Evolutionary conservation across 768 basidiomycete genomes (phyloP), one percentile per base, ranked within the genome.

Genomic region (Tulasnella sp.): DNA sequence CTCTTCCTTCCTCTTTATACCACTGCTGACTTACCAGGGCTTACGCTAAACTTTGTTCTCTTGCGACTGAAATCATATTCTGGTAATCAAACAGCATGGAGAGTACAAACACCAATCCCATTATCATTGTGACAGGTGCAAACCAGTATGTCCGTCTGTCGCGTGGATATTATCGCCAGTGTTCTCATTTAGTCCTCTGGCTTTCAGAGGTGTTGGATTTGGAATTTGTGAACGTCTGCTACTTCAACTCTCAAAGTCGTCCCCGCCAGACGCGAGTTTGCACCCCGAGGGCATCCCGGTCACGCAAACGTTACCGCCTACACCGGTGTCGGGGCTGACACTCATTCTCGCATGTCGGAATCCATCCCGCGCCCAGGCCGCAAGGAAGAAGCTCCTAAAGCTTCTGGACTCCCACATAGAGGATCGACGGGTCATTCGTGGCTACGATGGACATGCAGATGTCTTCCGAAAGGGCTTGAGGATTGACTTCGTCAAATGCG

Each of bases 311-410:
- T 54, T 64, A 31, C 63, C 59, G 2, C 60, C 59, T 50, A 45
- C 62, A 11, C 69, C 70, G 7, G 80, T 74, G 64, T 73, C 76
- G 17, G 82, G 82, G 4, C 65, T 89, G 49, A 89, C 84, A 0
- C 72, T 92, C 24, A 80, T 92, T 62, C 75, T 92, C 77, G 90
- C 88, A 0, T 92, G 90, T 68, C 77, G 90, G 54, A 87, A 75
- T 63, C 72, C 70, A 41, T 74, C 78, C 62, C 77, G 82, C 3
- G 90, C 84, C 1, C 78, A 82, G 61, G 74, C 66, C 12, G 87
- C 89, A 11, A 75, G 78, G 30, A 66, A 68, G n/a, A 73, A 79
- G 52, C 73, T 91, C 3, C 72, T 78, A 30, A 54, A 63, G 2
- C 71, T 77, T 43, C 70, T 87, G 30, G 84, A 90, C 64, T 65